These are phyloP conservation scores for Cyberlindnera mississippiensis DNA, from an alignment of 805 yeast genomes.

Conservation along the genomic window DNA sequence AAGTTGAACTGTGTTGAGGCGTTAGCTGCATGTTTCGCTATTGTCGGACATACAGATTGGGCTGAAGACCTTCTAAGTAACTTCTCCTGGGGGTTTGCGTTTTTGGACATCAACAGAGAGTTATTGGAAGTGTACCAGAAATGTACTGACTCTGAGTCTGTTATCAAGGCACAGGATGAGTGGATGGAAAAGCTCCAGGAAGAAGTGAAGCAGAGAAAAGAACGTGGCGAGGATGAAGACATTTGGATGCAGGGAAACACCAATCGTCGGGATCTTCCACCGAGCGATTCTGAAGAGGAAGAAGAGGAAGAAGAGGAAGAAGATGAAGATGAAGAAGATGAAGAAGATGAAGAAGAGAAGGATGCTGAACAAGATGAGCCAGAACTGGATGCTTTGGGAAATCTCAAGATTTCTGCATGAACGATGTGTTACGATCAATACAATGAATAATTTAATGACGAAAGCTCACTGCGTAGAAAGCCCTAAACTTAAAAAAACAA, in stretches of 20 bases:
- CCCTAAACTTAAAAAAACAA: no score
- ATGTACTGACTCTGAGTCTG: slow-evolving; percentile 78
- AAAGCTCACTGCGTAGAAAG: no score
- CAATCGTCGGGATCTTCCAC: slow-evolving; percentile 41
- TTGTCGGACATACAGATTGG: slow-evolving; percentile 88
- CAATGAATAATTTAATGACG: no score
- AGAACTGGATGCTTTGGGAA: slow-evolving; percentile 23
- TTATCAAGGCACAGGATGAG: slow-evolving; percentile 63
- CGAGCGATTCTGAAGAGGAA: slow-evolving; percentile 26
- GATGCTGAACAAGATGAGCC: no score
- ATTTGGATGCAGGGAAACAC: slow-evolving; percentile 79
- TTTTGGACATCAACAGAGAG: slow-evolving; percentile 77
- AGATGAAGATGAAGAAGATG: slow-evolving; percentile 24
- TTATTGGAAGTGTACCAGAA: slow-evolving; percentile 66
- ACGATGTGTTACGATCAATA: no score
- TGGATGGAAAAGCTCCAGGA: slow-evolving; percentile 68
- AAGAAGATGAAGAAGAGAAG: slow-evolving; percentile 24
- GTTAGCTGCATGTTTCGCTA: slow-evolving; percentile 92
- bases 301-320: slow-evolving; percentile 19
- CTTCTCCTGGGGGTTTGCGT: slow-evolving; percentile 93
- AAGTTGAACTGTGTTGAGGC: slow-evolving; percentile 95
- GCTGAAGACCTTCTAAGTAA: slow-evolving; percentile 71
- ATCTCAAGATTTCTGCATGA: slow-evolving; percentile 16
- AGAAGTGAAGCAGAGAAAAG: slow-evolving; percentile 61
- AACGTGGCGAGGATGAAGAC: slow-evolving; percentile 50